Evolutionary conservation across 805 yeast species (phyloP).

Genomic region (Starmera dryadoides): DNA sequence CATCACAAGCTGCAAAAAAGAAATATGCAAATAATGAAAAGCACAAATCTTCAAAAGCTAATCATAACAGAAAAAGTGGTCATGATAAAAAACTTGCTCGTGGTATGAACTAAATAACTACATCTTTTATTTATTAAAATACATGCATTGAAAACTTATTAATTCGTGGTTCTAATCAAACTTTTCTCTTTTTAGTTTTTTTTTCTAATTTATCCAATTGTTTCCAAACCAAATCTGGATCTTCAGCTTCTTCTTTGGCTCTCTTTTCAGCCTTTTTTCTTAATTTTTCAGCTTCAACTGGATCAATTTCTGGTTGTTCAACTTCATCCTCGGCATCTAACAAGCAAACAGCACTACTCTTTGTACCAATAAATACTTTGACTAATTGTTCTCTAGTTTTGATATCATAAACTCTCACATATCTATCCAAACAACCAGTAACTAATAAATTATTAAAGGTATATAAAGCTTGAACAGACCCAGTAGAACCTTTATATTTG

Average conservation of each 20-base stretch:
- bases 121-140: neutral
- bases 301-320: constrained; percentile 25
- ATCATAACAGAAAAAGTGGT: constrained; percentile 58
- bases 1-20: constrained; percentile 16
- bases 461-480: constrained; percentile 43
- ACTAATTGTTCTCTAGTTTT: constrained; percentile 48
- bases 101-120: neutral
- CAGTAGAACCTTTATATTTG: constrained; percentile 71
- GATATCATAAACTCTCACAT: constrained; percentile 68
- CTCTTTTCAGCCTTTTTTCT: constrained; percentile 28
- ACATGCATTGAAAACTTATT: neutral
- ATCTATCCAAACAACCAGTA: constrained; percentile 85
- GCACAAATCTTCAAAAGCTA: constrained; percentile 49
- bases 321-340: constrained; percentile 39
- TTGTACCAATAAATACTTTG: constrained; percentile 73
- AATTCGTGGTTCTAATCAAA: too few relatives aligned
- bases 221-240: constrained; percentile 32
- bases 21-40: constrained; percentile 41
- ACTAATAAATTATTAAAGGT: constrained; percentile 40
- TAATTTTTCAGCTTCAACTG: constrained; percentile 20
- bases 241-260: constrained; percentile 21
- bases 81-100: constrained; percentile 46
- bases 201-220: constrained; percentile 18
- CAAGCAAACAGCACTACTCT: constrained; percentile 46
- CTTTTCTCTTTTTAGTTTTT: constrained; percentile 14